Percentiles rank a stretch among this genome's conserved stretches.
These are phyloP conservation scores for Tanacetum coccineum DNA, from an alignment of 129 eudicot genomes.

Conservation along the genomic window DNA sequence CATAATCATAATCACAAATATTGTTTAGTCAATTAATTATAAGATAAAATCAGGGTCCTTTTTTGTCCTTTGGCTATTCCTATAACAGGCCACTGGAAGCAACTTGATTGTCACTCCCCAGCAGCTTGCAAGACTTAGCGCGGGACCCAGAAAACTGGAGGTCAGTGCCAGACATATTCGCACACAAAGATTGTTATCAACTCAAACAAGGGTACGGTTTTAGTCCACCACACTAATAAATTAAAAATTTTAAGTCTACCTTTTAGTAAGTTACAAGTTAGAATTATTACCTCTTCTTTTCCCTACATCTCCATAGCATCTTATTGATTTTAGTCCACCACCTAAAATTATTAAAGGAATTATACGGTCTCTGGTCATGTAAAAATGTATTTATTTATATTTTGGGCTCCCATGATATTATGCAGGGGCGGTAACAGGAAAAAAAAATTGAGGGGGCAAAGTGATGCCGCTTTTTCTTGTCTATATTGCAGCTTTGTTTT, in stretches of 20 bases:
- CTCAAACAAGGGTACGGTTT: conserved; percentile 45
- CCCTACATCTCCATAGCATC: neutral
- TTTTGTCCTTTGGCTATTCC: conserved; percentile 20
- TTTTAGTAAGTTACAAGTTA: conserved; percentile 10
- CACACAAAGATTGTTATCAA: conserved; percentile 26
- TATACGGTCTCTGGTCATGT: too few species aligned
- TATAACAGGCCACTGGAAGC: conserved; percentile 41
- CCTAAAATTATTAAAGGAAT: too few species aligned
- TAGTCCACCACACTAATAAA: too few species aligned
- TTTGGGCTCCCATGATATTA: too few species aligned
- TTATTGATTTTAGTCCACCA: neutral
- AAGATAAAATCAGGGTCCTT: neutral
- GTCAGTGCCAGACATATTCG: conserved; percentile 20
- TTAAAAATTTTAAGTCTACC: neutral
- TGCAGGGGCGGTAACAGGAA: too few species aligned
- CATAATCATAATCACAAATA: neutral
- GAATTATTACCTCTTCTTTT: neutral
- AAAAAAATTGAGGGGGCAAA: too few species aligned
- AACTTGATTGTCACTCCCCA: conserved; percentile 31
- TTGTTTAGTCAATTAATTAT: neutral
- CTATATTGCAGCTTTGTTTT: too few species aligned
- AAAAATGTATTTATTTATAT: too few species aligned
- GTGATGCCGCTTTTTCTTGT: too few species aligned
- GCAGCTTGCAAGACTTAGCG: conserved; percentile 24
- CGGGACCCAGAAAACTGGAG: conserved; percentile 29